Base-by-base conservation (phyloP, 345 rosid genomes). In the Firmiana major region DNA sequence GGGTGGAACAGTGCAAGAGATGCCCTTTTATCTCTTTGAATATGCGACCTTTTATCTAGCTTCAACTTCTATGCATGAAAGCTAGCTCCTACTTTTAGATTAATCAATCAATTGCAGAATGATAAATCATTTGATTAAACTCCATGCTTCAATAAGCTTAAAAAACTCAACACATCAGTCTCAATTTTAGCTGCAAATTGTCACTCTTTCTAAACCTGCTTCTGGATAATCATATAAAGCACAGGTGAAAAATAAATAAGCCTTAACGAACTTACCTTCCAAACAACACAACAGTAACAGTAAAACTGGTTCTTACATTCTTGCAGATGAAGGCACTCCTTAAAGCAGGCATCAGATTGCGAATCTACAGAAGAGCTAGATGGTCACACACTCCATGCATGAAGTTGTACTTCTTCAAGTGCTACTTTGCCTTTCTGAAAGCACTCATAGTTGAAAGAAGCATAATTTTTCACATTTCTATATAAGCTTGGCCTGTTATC, bases 381-480 rank as follows among this genome's bases (percentile, higher is more conserved):
- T 22, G 58, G 48, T 46, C 22, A 36, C 42, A 42, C 19, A 8
- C 16, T 43, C 10, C 9, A 45, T 26, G 45, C 28, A 63, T 75
- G 42, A n/a, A 75, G 21, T 63, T 63, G 72, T 1, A 83, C 88
- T 77, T 83, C 80, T 73, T 89, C 85, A 16, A 89, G 81, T 2
- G 87, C 82, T 10, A 82, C 84, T 73, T 78, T 78, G 6, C 87
- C 87, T 21, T 75, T 85, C 66, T 84, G 90, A 58, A 75, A 80
- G 77, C 87, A 75, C 19, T 84, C 81, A 42, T 86, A 84, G 80
- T 86, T 84, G 75, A 87, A 76, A 55, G 83, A 74, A 57, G 80
- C 85, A 75, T 78, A 87, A 65, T 86, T 77, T 40, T 81, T 86
- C 67, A 90, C 87, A 24, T 55, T 85, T 66, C 49, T 83, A 77